A percentile compares a stretch with the other conserved stretches of the same genome.
These are phyloP conservation scores for Bruguiera parviflora DNA, from an alignment of 345 rosid genomes.

Conservation along the genomic window DNA sequence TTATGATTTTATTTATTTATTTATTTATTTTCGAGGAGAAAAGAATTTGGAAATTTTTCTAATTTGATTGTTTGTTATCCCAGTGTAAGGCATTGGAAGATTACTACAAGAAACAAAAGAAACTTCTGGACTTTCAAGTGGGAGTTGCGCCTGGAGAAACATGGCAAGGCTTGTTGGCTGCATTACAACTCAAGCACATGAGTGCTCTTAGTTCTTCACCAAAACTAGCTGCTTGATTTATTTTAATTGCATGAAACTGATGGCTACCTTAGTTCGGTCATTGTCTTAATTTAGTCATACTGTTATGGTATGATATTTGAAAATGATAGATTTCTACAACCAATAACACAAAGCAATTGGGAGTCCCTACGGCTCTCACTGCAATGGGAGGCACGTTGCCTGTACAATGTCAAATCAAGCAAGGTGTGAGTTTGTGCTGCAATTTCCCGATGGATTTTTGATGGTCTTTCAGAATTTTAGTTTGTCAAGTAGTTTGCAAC, in stretches of 20 bases:
- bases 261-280: background rate
- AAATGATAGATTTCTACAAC: no score
- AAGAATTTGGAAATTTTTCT: background rate
- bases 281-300: background rate
- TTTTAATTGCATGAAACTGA: background rate
- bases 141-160: slow-evolving; percentile 61
- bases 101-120: slow-evolving; percentile 67
- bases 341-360: no score
- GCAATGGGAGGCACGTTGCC: background rate
- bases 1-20: no score
- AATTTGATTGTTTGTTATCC: slow-evolving; percentile 13
- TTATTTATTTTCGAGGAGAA: background rate
- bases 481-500: slow-evolving; percentile 16
- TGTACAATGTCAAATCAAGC: slow-evolving; percentile 15
- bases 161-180: slow-evolving; percentile 84
- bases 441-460: background rate
- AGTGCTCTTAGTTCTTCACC: background rate
- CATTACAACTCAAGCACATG: slow-evolving; percentile 45
- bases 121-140: slow-evolving; percentile 70
- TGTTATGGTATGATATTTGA: no score
- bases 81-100: slow-evolving; percentile 81
- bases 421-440: background rate
- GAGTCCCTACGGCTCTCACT: no score
- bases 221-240: slow-evolving; percentile 24
- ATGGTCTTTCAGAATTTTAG: background rate